A percentile compares a stretch with the other conserved stretches of the same genome.
Conservation (phyloP, 108 stramenopile genomes). For the Parmales sp. region DNA sequence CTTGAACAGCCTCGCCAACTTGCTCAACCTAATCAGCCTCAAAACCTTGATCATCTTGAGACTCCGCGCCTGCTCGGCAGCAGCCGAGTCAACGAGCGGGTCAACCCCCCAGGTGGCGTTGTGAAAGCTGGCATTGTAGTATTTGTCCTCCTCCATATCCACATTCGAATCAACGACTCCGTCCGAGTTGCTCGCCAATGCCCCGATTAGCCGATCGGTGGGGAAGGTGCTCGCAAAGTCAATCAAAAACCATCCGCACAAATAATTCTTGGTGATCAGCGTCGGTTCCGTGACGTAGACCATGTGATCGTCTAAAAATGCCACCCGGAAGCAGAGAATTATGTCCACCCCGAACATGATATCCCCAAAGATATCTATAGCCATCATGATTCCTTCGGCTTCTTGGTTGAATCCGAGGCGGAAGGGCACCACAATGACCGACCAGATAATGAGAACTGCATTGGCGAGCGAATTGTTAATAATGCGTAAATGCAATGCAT, state of each 20-base stretch:
- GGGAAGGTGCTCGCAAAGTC: conserved; percentile 9
- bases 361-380: not conserved
- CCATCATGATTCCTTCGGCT: not conserved
- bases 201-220: not conserved
- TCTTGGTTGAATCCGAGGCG: conserved; percentile 20
- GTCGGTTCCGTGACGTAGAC: conserved; percentile 6
- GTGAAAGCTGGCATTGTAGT: too few species aligned
- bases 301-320: not conserved
- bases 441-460: conserved; percentile 30
- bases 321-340: not conserved
- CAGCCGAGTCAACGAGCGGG: too few species aligned
- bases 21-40: not conserved
- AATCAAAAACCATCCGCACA: not conserved
- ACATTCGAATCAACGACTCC: not conserved
- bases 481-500: too few species aligned
- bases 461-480: too few species aligned
- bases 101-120: too few species aligned
- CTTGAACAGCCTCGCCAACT: not conserved
- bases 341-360: conserved; percentile 10
- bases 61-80: too few species aligned
- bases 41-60: conserved; percentile 12
- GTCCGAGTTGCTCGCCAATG: not conserved
- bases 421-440: conserved; percentile 35
- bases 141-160: not conserved
- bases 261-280: not conserved